phyloP scores from a whole-genome alignment of 2,329 filamentous ascomycete genomes.

The Neonectria hederae region DNA sequence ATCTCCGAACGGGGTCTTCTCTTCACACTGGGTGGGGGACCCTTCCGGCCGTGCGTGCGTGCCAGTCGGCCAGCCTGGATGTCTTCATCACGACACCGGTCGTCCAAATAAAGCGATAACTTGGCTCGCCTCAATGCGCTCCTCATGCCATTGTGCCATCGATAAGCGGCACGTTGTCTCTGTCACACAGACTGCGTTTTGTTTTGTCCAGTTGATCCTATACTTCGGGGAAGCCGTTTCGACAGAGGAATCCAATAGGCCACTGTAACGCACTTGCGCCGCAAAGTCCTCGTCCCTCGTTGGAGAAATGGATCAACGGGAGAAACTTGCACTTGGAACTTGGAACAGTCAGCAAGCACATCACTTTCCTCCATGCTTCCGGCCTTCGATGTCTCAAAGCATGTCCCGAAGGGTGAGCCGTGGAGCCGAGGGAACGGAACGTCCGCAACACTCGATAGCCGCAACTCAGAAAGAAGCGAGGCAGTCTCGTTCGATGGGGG shows the following conservation, averaged over 20 bases:
- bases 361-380: background rate
- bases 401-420: background rate
- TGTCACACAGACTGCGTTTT: background rate
- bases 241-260: background rate
- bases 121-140: background rate
- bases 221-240: background rate
- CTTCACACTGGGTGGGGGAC: background rate
- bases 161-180: background rate
- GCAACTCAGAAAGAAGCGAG: background rate
- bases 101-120: background rate
- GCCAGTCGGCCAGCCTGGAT: background rate
- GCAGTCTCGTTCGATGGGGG: background rate
- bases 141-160: background rate
- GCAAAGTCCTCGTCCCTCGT: conserved; percentile 7
- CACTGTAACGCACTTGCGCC: background rate
- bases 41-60: conserved; percentile 10
- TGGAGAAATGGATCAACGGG: background rate
- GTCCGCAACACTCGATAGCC: background rate
- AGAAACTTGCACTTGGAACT: background rate
- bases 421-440: background rate
- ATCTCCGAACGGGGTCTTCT: background rate
- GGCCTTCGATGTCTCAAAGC: background rate
- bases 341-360: background rate
- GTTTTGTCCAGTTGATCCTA: background rate
- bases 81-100: background rate